Evolutionary conservation across 177 flowering plant species (phyloP), one percentile per base, ranked within the genome.

Genomic region (Vitis hybrid): DNA sequence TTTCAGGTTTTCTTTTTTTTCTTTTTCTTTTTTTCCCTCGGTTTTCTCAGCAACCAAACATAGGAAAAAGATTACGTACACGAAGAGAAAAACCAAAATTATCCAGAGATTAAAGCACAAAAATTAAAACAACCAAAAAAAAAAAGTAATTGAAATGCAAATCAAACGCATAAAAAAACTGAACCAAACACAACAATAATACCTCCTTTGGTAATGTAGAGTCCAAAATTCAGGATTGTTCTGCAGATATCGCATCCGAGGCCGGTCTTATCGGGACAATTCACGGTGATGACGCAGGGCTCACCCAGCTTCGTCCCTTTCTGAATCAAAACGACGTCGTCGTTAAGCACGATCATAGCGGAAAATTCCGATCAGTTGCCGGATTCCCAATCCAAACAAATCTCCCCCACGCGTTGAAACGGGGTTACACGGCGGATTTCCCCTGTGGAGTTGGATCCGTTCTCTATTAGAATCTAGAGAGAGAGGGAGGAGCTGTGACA

Each of bases 231-330:
- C 2, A 93, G 89, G 48, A 93, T 89, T 6, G 82, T 78, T 8
- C 89, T 72, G 82, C 92, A 88, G 45, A 93, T 83, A 80, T 93
- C 98, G 67, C 95, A 91, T 0, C 89, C 91, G 1, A 93, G 87
- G 5, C 94, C 96, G 32, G 89, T 81, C 72, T 88, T 87, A 65
- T 88, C 97, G 0, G 92, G 96, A 76, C 98, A 91, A 75, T 89
- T 93, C 1, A 90, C 89, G 61, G 96, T 91, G 70, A 91, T 81
- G 21, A 87, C 82, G 63, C 59, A 69, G 2, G 96, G 89, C 6
- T 93, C 98, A 5, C 85, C 93, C 2, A 78, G 76, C 55, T 67
- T 74, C 69, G 75, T 82, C 64, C 85, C 89, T 21, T 80, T 75
- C 80, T 81, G 71, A 34, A 93, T 85, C 71, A 79, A 56, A 14